Percentiles rank a stretch among this genome's conserved stretches.
Evolutionary conservation across 768 basidiomycete genomes (phyloP).

Genomic region (Boletus speciosus): DNA sequence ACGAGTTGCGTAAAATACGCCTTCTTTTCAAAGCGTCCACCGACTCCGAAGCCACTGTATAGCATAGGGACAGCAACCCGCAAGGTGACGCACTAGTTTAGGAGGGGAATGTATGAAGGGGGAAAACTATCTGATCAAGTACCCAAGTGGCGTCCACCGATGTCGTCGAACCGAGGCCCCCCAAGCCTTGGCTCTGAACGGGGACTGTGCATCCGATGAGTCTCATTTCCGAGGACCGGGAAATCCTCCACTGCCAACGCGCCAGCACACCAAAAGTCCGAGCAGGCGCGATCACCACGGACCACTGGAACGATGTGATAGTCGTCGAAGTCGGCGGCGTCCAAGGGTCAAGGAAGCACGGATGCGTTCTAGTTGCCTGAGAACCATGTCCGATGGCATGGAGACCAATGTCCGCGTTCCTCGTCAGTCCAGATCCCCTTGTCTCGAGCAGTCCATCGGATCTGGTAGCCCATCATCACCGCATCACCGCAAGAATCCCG

Average conservation of each 20-base stretch:
- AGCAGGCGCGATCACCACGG: conserved; percentile 14
- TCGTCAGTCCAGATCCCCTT: conserved; percentile 2
- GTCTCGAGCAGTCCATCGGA: background rate
- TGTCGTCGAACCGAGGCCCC: background rate
- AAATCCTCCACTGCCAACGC: background rate
- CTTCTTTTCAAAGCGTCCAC: background rate
- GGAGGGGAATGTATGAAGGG: background rate
- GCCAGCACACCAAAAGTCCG: background rate
- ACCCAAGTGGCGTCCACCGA: background rate
- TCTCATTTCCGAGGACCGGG: conserved; percentile 15
- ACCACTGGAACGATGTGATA: background rate
- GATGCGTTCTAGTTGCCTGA: background rate
- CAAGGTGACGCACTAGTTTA: background rate
- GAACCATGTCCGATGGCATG: background rate
- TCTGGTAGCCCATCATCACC: background rate
- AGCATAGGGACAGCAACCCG: background rate
- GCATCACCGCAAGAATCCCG: background rate
- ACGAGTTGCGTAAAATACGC: background rate
- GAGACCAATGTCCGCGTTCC: conserved; percentile 14
- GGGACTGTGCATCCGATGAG: background rate
- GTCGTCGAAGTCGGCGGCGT: conserved; percentile 15
- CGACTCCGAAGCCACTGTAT: too few relatives aligned
- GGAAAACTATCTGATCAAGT: background rate
- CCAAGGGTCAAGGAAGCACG: background rate
- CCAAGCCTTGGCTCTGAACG: background rate